A percentile compares a stretch with the other conserved stretches of the same genome.
These are phyloP conservation scores for Trematosphaeria pertusa DNA, from an alignment of 2,329 filamentous ascomycete species.

Conservation along the genomic window DNA sequence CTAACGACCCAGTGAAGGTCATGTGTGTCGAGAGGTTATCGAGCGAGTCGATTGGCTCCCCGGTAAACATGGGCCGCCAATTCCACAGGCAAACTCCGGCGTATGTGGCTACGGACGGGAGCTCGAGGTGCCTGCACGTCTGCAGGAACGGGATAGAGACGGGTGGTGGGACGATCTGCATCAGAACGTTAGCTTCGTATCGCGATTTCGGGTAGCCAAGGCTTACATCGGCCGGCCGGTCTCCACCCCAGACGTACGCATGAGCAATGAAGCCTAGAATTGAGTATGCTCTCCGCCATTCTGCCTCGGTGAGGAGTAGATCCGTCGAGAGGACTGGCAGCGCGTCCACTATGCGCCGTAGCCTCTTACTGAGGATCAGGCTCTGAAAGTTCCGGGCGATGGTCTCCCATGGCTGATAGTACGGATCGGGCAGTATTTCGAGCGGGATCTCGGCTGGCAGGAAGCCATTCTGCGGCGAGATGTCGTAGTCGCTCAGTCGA, in stretches of 20 bases:
- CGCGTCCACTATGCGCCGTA: constrained; percentile 79
- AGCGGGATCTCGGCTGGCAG: constrained; percentile 82
- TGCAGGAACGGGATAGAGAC: constrained; percentile 83
- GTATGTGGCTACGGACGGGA: constrained; percentile 93
- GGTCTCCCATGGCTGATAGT: constrained; percentile 95
- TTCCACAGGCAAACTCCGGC: constrained; percentile 95
- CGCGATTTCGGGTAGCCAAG: constrained; percentile 3
- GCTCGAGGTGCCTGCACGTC: constrained; percentile 78
- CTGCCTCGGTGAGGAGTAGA: constrained; percentile 79
- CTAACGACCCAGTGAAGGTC: constrained; percentile 91
- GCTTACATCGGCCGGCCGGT: constrained; percentile 72
- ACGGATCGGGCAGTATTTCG: constrained; percentile 80
- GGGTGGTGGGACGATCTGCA: constrained; percentile 72
- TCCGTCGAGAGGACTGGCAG: constrained; percentile 85
- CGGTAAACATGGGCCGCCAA: constrained; percentile 87
- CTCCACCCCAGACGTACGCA: constrained; percentile 88
- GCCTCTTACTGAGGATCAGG: constrained; percentile 81
- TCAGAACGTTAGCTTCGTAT: constrained; percentile 23
- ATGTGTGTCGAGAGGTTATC: constrained; percentile 87
- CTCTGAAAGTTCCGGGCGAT: constrained; percentile 85
- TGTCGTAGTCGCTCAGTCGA: constrained; percentile 75
- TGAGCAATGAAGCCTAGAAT: constrained; percentile 82
- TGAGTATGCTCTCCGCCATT: constrained; percentile 90
- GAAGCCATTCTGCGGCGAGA: constrained; percentile 83
- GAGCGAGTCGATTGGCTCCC: constrained; percentile 81